Base-by-base conservation (phyloP, 1,139 yeast species). In the Scheffersomyces quercinus region DNA sequence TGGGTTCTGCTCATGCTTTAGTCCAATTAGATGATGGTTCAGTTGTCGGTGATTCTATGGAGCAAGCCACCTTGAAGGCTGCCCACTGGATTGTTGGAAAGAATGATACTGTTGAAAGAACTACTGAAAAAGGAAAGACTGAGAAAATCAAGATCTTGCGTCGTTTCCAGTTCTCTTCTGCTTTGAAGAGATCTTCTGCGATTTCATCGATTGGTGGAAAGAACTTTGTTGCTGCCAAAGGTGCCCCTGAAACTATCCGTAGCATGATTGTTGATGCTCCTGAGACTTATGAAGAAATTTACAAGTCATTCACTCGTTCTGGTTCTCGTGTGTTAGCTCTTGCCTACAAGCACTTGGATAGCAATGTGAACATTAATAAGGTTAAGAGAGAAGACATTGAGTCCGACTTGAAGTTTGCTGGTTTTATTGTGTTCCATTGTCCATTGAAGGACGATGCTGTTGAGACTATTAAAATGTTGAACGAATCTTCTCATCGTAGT, bases 21-120 rank as follows among this genome's bases (percentile, higher is more conserved):
- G 99, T 95, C 29, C 82, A 83, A 58, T 77, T 93, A 47, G 97
- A 93, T 58, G 96, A 91, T 62, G 99, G 98, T 55, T 98, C 93
- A 52, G 82, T 91, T 54, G 99, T 93, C 48, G 99, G 99, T 68
- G 99, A 95, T 59, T 97, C 99, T 51, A 93, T 93, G 98, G 99
- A 95, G 70, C 89, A 91, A 68, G 97, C 95, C 33, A 93, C 99
- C 39, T 75, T 93, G 54, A 84, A 83, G 54, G 95, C 96, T 41
- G 82, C 95, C 46, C 82, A 83, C 37, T 95, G 98, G 97, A 73
- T 71, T 34, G 88, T 93, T 53, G 90, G 87, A 44, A 79, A 76
- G 48, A 82, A 86, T 53, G 96, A 91, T 59, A 60, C 76, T 43
- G 82, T 84, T 43, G 79, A 76, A 55, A 77, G 82, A 62, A 67